These are phyloP conservation scores for Capsella rubella DNA, from an alignment of 441 rosid genomes.

Conservation along the genomic window DNA sequence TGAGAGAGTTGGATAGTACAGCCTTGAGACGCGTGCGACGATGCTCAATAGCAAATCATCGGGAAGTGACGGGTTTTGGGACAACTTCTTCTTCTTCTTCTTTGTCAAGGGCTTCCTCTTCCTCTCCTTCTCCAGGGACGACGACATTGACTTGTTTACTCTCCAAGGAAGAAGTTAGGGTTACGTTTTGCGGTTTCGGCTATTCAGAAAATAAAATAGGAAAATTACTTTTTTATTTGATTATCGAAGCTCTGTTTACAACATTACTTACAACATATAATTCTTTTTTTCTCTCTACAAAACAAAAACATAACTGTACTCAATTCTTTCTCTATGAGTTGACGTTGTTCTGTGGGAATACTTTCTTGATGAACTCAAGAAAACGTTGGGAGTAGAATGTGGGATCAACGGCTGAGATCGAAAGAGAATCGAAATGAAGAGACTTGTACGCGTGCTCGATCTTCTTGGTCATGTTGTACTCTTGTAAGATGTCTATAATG, in stretches of 20 bases:
- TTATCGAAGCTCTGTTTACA: conserved; percentile 33
- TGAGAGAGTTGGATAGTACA: background rate
- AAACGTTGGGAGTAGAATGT: conserved; percentile 84
- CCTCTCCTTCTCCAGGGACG: too few species aligned
- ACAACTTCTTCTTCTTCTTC: background rate
- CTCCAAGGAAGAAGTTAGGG: background rate
- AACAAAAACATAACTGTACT: conserved; percentile 35
- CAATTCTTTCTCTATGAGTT: conserved; percentile 14
- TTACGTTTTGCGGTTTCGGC: too few species aligned
- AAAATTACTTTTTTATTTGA: background rate
- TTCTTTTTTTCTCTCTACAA: conserved; percentile 14
- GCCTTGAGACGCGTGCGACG: background rate
- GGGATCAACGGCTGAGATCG: conserved; percentile 92
- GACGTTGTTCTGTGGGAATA: conserved; percentile 60
- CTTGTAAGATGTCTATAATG: conserved; percentile 90
- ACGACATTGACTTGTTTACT: background rate
- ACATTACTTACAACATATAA: conserved; percentile 26
- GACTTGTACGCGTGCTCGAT: conserved; percentile 95
- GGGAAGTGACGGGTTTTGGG: background rate
- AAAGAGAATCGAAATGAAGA: conserved; percentile 82
- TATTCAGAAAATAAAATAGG: background rate
- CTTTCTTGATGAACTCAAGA: conserved; percentile 83
- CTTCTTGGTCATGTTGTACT: conserved; percentile 90
- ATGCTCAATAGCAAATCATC: background rate
- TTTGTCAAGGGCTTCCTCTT: too few species aligned